Conservation (phyloP, 2,329 filamentous ascomycete species). For the Nemania abortiva region DNA sequence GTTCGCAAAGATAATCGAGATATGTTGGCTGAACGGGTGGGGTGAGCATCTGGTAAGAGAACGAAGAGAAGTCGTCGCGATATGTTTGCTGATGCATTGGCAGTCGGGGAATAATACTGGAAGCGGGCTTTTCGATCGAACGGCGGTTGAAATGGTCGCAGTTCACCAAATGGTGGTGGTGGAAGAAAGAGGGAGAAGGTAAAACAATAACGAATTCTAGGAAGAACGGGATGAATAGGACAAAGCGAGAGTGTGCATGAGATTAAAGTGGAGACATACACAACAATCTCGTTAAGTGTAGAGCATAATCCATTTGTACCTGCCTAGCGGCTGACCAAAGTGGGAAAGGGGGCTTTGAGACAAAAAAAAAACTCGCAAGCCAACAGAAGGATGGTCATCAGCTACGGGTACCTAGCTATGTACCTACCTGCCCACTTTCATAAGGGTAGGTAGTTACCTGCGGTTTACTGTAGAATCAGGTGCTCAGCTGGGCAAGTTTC, state of each 20-base stretch:
- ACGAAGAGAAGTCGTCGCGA: constrained; percentile 57
- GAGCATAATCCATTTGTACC: background rate
- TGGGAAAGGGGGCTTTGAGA: background rate
- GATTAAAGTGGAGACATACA: constrained; percentile 25
- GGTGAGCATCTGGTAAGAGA: constrained; percentile 70
- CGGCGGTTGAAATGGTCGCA: constrained; percentile 25
- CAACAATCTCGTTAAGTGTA: constrained; percentile 10
- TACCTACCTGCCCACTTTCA: constrained; percentile 15
- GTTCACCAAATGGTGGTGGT: constrained; percentile 43
- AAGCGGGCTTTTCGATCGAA: constrained; percentile 27
- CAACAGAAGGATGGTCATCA: constrained; percentile 10
- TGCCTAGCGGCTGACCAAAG: constrained; percentile 16
- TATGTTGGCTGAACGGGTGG: constrained; percentile 63
- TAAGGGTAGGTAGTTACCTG: background rate
- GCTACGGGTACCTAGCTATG: background rate
- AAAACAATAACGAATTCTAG: constrained; percentile 24
- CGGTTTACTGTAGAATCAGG: background rate
- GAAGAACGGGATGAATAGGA: constrained; percentile 19
- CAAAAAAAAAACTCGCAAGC: constrained; percentile 30
- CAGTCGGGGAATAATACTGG: constrained; percentile 39
- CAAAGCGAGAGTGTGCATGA: constrained; percentile 25
- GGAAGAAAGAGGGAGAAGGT: constrained; percentile 32
- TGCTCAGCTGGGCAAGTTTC: background rate
- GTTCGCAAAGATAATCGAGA: constrained; percentile 63
- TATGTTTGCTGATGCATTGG: constrained; percentile 70